Evolutionary conservation across 768 basidiomycete genomes (phyloP), one percentile per base, ranked within the genome.

Genomic region (Kwoniella europaea): DNA sequence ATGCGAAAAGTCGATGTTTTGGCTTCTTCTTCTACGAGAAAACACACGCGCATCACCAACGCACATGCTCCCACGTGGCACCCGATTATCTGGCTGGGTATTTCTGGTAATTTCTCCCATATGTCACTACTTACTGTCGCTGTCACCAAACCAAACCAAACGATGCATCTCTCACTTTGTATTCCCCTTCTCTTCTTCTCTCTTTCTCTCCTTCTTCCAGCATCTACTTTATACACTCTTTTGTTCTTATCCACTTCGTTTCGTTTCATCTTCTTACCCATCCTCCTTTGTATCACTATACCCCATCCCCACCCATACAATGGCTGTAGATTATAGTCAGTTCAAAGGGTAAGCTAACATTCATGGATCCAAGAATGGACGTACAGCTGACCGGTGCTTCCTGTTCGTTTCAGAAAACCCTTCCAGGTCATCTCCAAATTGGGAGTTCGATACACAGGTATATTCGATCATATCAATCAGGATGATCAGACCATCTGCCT

Each of bases 401-500:
- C 52, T 22, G 22, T 10, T 42, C 15, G 27, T 42, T 22, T 20
- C 27, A 81, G 79, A 1, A 79, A 76, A 65, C 80, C 80, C 16
- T 81, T 81, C 62, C 78, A 79, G 67, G 78, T 81, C 43, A 69
- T 81, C 54, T 81, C 80, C 9, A 79, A 78, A 50, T 73, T 79
- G n/a, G 78, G 76, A n/a, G 76, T 77, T 12, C 58, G 80, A 60
- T 81, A 81, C 65, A 81, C 80, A 13, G 80, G 80, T 46, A 81
- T 81, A 15, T 81, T 81, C 60, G 80, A 81, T 64, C 76, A 76
- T 61, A 79, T 81, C 68, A 67, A 70, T 46, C 80, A 79, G 62
- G 75, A 75, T 53, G 75, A 76, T 61, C 78, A 77, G 71, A 79
- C 78, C 2, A 79, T 81, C 58, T 81, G 80, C 74, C 68, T 81